Conservation (phyloP, 768 basidiomycete species). For the Coprinellus aureogranulatus region DNA sequence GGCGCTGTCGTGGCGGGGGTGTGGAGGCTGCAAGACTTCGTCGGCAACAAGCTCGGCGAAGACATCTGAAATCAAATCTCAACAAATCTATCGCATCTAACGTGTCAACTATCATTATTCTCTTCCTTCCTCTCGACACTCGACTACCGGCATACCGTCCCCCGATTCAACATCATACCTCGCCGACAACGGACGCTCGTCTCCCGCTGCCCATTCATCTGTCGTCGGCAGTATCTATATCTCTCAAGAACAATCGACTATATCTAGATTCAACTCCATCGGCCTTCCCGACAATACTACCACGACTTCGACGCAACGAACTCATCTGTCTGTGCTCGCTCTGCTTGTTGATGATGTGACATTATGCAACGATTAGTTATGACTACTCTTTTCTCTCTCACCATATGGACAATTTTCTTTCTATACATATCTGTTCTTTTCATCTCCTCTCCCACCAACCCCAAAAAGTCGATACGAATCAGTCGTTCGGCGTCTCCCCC, state of each 20-base stretch:
- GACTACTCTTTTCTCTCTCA: too few relatives aligned
- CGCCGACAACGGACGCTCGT: background rate
- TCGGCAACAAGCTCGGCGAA: too few relatives aligned
- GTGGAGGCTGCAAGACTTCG: too few relatives aligned
- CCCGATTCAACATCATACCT: background rate
- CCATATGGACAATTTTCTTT: background rate
- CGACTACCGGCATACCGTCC: background rate
- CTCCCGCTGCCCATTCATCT: conserved; percentile 7
- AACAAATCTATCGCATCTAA: background rate
- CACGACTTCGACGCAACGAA: too few relatives aligned
- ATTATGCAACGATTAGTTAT: background rate
- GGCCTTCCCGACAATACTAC: conserved; percentile 7
- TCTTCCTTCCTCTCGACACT: background rate
- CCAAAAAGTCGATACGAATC: background rate
- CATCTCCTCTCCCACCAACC: background rate
- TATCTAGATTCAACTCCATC: conserved; percentile 5
- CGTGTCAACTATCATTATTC: background rate
- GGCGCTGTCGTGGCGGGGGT: too few relatives aligned
- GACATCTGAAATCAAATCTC: too few relatives aligned
- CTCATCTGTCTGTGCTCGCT: too few relatives aligned
- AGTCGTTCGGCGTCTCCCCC: background rate
- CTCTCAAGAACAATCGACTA: too few relatives aligned
- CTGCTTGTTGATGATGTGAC: too few relatives aligned
- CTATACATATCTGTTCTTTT: background rate
- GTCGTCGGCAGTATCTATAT: background rate